Evolutionary conservation across 2,329 filamentous ascomycete genomes (phyloP), one percentile per base, ranked within the genome.

Genomic region (Myriosclerotinia curreyana): DNA sequence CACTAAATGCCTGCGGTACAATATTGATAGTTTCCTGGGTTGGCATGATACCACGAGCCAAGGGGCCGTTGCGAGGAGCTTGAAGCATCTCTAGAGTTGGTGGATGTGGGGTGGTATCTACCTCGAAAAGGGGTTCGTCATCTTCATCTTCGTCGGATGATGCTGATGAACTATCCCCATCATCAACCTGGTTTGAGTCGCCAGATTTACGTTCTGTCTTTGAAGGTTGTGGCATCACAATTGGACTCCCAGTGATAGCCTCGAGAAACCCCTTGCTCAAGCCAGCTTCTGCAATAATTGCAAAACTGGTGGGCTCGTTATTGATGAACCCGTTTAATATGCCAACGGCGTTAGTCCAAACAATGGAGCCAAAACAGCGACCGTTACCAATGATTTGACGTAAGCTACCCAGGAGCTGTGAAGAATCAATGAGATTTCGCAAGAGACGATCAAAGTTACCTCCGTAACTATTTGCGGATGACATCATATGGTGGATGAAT

Each of bases 321-420:
- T 99, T 96, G 71, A 99, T 96, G 76, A 99, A 99, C 71, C 92
- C 94, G 73, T 91, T 95, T 59, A 99, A 80, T 64, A 97, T 94
- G 62, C 89, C 93, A 67, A 96, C 91, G 8, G 92, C 90, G 74
- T 93, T 93, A 56, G 92, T 96, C 95, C 95, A 99, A 6, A 98
- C 92, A 65, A 95, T 89, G 2, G 94, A 95, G 15, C 95, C 95
- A 74, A 93, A 99, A 46, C 87, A 81, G 60, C 81, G 81, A 46
- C 90, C 88, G 71, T 96, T 89, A 68, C 89, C 86, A 68, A 97
- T 89, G 53, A 99, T 91, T 46, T 87, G 83, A 62, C 91, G 87
- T 59, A 99, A 82, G 64, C 90, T 91, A 28, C 81, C 83, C 53
- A 99, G 82, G 53, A 99, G 81, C 66, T 90, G 89, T 31, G 93